phyloP scores from a whole-genome alignment of 495 filamentous ascomycete species.

The Xylaria venustula region DNA sequence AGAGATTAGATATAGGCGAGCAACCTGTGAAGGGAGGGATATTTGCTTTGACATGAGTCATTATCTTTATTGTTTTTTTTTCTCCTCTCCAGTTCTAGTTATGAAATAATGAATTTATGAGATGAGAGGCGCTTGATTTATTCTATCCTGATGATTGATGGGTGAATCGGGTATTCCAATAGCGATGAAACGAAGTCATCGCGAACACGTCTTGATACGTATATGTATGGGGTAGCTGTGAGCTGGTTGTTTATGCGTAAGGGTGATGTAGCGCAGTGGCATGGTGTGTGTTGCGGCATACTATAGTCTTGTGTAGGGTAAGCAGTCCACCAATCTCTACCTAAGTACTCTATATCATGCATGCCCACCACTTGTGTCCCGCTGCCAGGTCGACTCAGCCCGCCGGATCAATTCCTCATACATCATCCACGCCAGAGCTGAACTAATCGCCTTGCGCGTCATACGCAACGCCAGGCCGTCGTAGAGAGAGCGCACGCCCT shows the following conservation, averaged over 20 bases:
- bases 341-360: conserved; percentile 23
- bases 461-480: conserved; percentile 87
- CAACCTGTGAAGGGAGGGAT: no score
- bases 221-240: no score
- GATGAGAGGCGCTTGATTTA: not conserved
- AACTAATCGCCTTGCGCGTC: conserved; percentile 86
- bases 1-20: no score
- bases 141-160: not conserved
- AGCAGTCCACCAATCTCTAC: not conserved
- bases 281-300: no score
- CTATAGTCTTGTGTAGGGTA: no score
- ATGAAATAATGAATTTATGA: conserved; percentile 1
- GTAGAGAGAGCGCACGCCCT: conserved; percentile 78
- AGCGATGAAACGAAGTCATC: not conserved
- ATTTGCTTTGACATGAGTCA: no score
- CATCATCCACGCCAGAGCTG: conserved; percentile 90
- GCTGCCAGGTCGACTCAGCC: conserved; percentile 64
- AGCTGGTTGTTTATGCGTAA: no score
- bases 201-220: no score
- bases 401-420: conserved; percentile 89
- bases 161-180: not conserved
- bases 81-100: not conserved
- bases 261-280: no score
- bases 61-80: not conserved
- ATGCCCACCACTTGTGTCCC: conserved; percentile 16